Percentiles rank a stretch among this genome's conserved stretches.
phyloP scores from a whole-genome alignment of 345 rosid genomes.

The Aurinia saxatilis region DNA sequence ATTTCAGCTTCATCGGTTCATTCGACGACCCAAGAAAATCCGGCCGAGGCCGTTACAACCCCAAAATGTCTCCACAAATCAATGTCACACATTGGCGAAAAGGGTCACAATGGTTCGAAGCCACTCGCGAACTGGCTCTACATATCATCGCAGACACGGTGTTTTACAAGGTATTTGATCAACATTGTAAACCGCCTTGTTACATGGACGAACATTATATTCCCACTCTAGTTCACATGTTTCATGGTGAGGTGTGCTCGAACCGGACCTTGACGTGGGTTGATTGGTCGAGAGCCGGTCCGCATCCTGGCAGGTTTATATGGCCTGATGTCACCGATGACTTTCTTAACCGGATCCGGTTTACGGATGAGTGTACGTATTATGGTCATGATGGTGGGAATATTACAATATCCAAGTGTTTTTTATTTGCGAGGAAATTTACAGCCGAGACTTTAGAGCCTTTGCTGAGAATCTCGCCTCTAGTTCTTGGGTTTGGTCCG shows the following conservation, averaged over 20 bases:
- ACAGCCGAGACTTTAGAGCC: slow-evolving; percentile 41
- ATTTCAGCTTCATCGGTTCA: slow-evolving; percentile 39
- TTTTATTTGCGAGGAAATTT: slow-evolving; percentile 65
- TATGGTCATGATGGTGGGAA: slow-evolving; percentile 26
- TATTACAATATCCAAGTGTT: slow-evolving; percentile 27
- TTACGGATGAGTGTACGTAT: slow-evolving; percentile 38
- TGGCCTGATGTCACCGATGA: slow-evolving; percentile 41
- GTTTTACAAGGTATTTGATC: slow-evolving; percentile 37
- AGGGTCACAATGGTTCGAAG: slow-evolving; percentile 84
- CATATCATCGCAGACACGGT: slow-evolving; percentile 36
- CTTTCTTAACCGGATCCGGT: slow-evolving; percentile 41
- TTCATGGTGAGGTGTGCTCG: slow-evolving; percentile 27
- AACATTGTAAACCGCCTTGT: slow-evolving; percentile 48
- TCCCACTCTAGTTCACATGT: slow-evolving; percentile 48
- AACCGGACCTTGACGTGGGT: slow-evolving; percentile 64
- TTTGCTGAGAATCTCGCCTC: slow-evolving; percentile 45
- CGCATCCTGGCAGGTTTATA: slow-evolving; percentile 55
- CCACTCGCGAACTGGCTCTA: slow-evolving; percentile 44
- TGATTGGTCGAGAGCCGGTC: slow-evolving; percentile 57
- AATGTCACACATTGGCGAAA: slow-evolving; percentile 63
- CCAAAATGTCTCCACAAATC: slow-evolving; percentile 44
- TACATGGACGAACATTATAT: slow-evolving; percentile 69
- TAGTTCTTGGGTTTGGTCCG: slow-evolving; percentile 45
- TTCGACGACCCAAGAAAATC: slow-evolving; percentile 42
- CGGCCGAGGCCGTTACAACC: slow-evolving; percentile 59